Percentiles rank a stretch among this genome's conserved stretches.
These are phyloP conservation scores for Mucor saturninus DNA, from an alignment of 371 early-diverging fungal genomes.

Conservation along the genomic window DNA sequence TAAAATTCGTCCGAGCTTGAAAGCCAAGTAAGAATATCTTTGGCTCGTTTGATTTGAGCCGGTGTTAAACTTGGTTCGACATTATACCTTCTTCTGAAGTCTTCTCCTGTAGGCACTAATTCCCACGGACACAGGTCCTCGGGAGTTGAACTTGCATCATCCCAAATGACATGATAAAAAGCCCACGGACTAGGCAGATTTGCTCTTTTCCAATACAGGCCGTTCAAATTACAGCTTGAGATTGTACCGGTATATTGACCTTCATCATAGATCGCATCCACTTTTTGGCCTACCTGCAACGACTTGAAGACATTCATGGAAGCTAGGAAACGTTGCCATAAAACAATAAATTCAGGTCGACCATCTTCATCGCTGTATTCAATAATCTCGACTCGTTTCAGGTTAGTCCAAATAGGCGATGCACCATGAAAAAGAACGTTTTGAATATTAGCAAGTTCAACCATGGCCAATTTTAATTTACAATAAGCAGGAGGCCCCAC, in stretches of 20 bases:
- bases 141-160: slow-evolving; percentile 36
- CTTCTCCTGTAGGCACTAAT: slow-evolving; percentile 43
- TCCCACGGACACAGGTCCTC: slow-evolving; percentile 63
- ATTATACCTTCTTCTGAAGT: slow-evolving; percentile 44
- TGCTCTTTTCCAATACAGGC: slow-evolving; percentile 42
- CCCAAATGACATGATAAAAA: slow-evolving; percentile 61
- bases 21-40: slow-evolving; percentile 43
- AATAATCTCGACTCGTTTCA: slow-evolving; percentile 54
- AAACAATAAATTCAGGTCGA: slow-evolving; percentile 72
- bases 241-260: slow-evolving; percentile 65
- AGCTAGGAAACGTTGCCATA: slow-evolving; percentile 66
- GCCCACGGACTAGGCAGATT: slow-evolving; percentile 56
- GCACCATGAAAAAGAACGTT: slow-evolving; percentile 15
- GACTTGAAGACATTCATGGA: slow-evolving; percentile 54
- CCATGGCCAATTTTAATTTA: slow-evolving; percentile 54
- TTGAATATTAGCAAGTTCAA: slow-evolving; percentile 38
- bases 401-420: slow-evolving; percentile 44
- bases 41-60: slow-evolving; percentile 37
- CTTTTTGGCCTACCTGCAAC: slow-evolving; percentile 56
- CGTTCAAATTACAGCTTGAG: slow-evolving; percentile 34
- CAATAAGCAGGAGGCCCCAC: slow-evolving; percentile 78
- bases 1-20: slow-evolving; percentile 49
- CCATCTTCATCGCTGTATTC: slow-evolving; percentile 77
- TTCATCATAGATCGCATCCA: slow-evolving; percentile 72
- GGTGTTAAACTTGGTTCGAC: slow-evolving; percentile 18